Conservation (phyloP, 202 grass and related monocot genomes). For the Bolboschoenoplectus hybrid region DNA sequence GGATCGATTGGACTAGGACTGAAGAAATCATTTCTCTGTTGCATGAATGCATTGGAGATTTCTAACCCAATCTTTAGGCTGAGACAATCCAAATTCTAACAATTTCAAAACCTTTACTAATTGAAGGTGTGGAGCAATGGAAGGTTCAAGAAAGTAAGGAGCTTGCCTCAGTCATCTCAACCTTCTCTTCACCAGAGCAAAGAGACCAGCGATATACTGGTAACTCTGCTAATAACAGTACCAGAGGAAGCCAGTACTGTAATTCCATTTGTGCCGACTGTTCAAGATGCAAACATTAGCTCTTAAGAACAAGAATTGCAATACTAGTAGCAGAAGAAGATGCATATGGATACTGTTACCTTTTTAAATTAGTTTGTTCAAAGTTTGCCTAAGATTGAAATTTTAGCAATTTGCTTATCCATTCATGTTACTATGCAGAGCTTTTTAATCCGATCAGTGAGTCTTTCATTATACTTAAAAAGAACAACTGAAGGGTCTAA, state of each 20-base stretch:
- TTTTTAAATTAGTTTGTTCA: not conserved
- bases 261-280: not conserved
- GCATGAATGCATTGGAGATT: not conserved
- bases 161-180: conserved; percentile 31
- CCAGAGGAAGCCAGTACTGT: not conserved
- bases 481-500: not conserved
- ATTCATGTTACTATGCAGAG: not conserved
- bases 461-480: not conserved
- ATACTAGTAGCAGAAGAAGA: not conserved
- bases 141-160: conserved; percentile 47
- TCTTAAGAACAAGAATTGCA: not conserved
- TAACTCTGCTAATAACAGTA: conserved; percentile 40
- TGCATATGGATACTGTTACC: not conserved
- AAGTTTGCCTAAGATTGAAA: not conserved
- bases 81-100: not conserved
- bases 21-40: not conserved
- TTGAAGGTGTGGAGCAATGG: conserved; percentile 52
- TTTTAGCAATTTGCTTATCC: not conserved
- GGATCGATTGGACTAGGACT: not conserved
- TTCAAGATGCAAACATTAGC: not conserved
- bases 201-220: conserved; percentile 20
- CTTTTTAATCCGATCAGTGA: not conserved
- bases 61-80: not conserved
- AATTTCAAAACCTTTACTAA: not conserved
- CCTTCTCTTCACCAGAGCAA: not conserved